Conservation (phyloP, 164 flowering plant genomes). For the Cinnamomum chago region DNA sequence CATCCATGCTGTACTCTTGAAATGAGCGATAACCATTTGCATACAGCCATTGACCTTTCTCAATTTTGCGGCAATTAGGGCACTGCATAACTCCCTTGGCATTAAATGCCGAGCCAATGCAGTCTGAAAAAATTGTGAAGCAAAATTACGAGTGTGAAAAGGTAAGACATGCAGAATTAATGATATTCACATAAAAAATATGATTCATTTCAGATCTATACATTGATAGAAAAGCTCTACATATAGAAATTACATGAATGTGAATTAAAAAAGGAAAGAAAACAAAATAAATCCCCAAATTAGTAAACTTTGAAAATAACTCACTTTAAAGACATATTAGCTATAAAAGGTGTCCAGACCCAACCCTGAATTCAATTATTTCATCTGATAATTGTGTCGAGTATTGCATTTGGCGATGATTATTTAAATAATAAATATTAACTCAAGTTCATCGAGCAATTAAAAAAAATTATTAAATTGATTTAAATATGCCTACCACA, state of each 20-base stretch:
- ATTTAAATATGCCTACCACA: too few relatives aligned
- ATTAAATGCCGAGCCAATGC: constrained; percentile 92
- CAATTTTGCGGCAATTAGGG: constrained; percentile 89
- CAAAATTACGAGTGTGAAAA: too few relatives aligned
- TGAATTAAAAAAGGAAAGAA: background rate
- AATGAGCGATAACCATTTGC: constrained; percentile 55
- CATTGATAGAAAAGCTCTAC: background rate
- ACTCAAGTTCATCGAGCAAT: too few relatives aligned
- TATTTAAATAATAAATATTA: too few relatives aligned
- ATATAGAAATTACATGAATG: background rate
- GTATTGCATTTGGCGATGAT: too few relatives aligned
- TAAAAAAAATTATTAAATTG: too few relatives aligned
- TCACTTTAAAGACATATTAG: too few relatives aligned
- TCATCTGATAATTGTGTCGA: too few relatives aligned
- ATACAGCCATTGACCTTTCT: constrained; percentile 85
- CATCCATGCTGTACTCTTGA: constrained; percentile 61
- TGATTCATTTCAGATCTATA: background rate
- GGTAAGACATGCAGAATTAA: background rate
- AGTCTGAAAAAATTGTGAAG: constrained; percentile 45
- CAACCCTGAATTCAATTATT: too few relatives aligned
- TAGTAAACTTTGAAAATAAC: background rate
- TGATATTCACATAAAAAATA: background rate
- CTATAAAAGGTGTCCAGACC: too few relatives aligned
- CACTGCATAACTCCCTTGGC: constrained; percentile 87
- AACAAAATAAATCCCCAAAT: background rate